A percentile compares a stretch with the other conserved stretches of the same genome.
These are phyloP conservation scores for Calonectria ilicicola DNA, from an alignment of 2,329 filamentous ascomycete species.

Conservation along the genomic window DNA sequence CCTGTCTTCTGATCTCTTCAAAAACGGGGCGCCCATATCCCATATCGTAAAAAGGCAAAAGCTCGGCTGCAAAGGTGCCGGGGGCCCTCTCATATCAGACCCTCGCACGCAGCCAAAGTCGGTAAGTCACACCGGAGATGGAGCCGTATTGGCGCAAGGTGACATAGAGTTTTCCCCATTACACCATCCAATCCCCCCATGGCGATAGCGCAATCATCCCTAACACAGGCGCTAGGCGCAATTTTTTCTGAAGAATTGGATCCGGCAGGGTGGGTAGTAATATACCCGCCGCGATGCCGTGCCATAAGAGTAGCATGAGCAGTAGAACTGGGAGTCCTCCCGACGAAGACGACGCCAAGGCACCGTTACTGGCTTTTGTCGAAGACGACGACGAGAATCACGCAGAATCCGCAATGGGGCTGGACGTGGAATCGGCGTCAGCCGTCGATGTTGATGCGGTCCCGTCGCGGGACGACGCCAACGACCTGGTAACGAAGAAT, in stretches of 20 bases:
- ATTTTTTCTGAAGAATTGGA: neutral
- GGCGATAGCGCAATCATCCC: conserved; percentile 20
- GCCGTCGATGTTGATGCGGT: conserved; percentile 6
- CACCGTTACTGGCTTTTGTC: conserved; percentile 18
- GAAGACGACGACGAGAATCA: neutral
- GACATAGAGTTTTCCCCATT: conserved; percentile 8
- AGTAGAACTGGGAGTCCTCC: neutral
- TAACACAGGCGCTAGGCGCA: conserved; percentile 15
- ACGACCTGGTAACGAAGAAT: conserved; percentile 37
- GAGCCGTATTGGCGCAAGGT: neutral
- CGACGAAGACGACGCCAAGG: conserved; percentile 8
- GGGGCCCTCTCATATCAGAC: neutral
- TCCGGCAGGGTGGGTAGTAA: neutral
- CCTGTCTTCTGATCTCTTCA: neutral
- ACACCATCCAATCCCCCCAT: conserved; percentile 19
- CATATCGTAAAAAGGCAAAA: conserved; percentile 7
- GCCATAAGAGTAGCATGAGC: neutral
- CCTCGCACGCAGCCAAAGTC: conserved; percentile 10
- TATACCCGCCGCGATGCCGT: conserved; percentile 1
- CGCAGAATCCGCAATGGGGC: neutral
- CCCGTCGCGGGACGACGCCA: conserved; percentile 12
- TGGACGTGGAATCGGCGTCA: conserved; percentile 16
- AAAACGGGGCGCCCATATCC: conserved; percentile 11
- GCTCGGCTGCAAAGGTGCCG: conserved; percentile 6
- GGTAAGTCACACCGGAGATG: conserved; percentile 12